phyloP scores from a whole-genome alignment of 176 grass and related monocot species.

The Oryza punctata region DNA sequence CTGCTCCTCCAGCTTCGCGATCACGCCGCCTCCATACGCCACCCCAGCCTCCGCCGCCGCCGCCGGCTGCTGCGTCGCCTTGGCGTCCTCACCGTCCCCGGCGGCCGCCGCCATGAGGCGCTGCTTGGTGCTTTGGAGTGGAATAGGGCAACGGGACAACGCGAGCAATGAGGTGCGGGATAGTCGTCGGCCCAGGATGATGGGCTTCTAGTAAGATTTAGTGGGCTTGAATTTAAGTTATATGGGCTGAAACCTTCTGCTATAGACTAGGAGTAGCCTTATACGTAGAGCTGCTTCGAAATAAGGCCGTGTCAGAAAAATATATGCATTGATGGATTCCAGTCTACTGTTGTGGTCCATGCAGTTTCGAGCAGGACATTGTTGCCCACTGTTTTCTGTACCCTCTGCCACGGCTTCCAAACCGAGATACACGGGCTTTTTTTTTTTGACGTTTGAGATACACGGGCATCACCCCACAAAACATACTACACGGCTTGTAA shows the following conservation, averaged over 20 bases:
- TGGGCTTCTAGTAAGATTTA: not conserved
- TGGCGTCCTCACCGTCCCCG: constrained; percentile 35
- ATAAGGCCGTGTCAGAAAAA: not conserved
- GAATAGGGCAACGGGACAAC: constrained; percentile 4
- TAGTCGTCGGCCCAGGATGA: not conserved
- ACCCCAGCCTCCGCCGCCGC: not conserved
- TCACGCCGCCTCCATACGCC: constrained; percentile 24
- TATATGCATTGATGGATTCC: not conserved
- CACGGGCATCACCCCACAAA: not conserved
- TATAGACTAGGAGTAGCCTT: not conserved
- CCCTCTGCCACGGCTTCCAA: not conserved
- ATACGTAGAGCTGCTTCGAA: not conserved
- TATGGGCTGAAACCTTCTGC: not conserved
- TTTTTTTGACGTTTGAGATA: no score
- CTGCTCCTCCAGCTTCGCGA: constrained; percentile 57
- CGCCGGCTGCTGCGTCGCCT: constrained; percentile 1
- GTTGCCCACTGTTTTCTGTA: not conserved
- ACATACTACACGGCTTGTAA: not conserved
- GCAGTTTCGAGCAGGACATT: not conserved
- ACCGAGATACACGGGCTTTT: not conserved
- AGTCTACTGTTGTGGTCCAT: not conserved
- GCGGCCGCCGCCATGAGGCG: constrained; percentile 47
- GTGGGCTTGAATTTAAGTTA: not conserved
- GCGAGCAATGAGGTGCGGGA: not conserved
- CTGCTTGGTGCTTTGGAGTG: constrained; percentile 29